Base-by-base conservation (phyloP, 345 rosid genomes). In the Lepidium aucheri region DNA sequence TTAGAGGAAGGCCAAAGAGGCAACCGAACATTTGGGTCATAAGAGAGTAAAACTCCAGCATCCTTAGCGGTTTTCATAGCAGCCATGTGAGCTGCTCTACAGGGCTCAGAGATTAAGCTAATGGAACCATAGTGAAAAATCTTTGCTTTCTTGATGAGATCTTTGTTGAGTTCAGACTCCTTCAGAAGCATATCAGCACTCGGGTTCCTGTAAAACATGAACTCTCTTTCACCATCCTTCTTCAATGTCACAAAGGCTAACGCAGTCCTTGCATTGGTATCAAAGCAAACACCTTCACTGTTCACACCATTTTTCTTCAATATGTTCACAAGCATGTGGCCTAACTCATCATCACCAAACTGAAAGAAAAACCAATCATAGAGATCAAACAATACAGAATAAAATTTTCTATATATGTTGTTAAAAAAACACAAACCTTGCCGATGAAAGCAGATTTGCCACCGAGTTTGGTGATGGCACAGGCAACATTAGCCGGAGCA, bases 341-440 rank as follows among this genome's bases (percentile, higher is more conserved):
- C 95, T 42, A 85, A 87, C 70, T 87, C 94, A 53, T 87, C 94
- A 1, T 85, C 90, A 30, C 94, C 94, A 38, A 86, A 39, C 91
- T 85, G 53, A 40, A 59, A 70, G 24, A 50, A 42, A 8, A 15
- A 7, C 10, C 14, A 9, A 10, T 9, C n/a, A n/a, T 11, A 53
- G 4, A 42, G 1, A 68, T 68, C 16, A 56, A 0, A 50, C 11
- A 43, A 52, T 30, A 38, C 10, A 49, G 53, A 41, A 6, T 28
- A 7, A 28, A 28, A 28, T 28, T 26, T 44, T 3, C 2, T 20
- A 15, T 12, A 22, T 8, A 24, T 51, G 41, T 14, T 16, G 15
- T 34, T 20, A 5, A 16, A 40, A 35, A 16, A 24, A 14, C 4
- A 8, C 24, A 33, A 51, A 84, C 87, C 84, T 87, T 88, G 69